Base-by-base conservation (phyloP, 805 yeast species). In the Kodamaea neixiangensis region DNA sequence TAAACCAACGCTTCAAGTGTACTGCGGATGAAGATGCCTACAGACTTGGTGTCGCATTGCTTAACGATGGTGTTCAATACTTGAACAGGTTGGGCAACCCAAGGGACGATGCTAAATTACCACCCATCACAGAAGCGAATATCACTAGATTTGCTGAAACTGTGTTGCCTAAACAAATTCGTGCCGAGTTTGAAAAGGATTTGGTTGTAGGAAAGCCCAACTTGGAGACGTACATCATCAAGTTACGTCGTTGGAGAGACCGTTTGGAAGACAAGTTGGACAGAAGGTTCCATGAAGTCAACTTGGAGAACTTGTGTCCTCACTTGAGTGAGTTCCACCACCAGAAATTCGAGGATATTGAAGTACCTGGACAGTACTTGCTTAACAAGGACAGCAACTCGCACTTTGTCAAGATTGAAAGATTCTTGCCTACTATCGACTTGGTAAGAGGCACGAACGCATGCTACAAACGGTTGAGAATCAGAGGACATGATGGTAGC, bases 311-410 rank as follows among this genome's bases (percentile, higher is more conserved):
- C 51, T 77, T 94, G 55, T 91, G 97, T 61, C 97, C 98, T 13
- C 98, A 93, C 60, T 76, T 94, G 67, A 87, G 96, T 65, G 97
- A 92, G 65, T 94, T 96, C 82, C 99, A 94, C 69, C 97, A 94
- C 66, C 98, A 94, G 67, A 93, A 91, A 69, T 94, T 94, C 64
- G 99, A 94, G 66, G 99, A 94, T 46, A 89, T 94, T 52, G 99
- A 94, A 66, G 85, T 94, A 52, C 99, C 99, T 0, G 99, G 99
- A 1, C 99, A 94, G 65, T 94, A 94, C 63, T 73, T 92, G 63
- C 75, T 90, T 72, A 88, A 89, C 66, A 87, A 86, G 65, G 98
- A 93, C 61, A 90, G 80, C 67, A 93, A 89, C 64, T 68, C 81
- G n/a, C 97, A 93, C 66, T 96, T 94, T 66, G 80, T 90, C 46